Base-by-base conservation (phyloP, 306 rosid genomes). In the Quillaja saponaria region DNA sequence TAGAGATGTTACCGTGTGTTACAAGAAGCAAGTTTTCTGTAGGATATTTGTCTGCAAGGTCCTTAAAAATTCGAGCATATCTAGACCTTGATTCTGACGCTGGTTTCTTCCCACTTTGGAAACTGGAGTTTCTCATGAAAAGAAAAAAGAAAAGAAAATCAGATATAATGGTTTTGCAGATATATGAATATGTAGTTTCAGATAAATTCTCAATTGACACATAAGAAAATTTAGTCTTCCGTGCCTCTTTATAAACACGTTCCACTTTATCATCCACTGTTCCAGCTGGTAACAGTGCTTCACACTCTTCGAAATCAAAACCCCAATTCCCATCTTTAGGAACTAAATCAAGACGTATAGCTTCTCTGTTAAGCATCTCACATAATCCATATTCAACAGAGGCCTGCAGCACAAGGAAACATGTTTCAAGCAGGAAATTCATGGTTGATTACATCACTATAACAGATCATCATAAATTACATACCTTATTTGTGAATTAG, bases 311-410 rank as follows among this genome's bases (percentile, higher is more conserved):
- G 31, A 92, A 54, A 47, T 82, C 54, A 71, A 92, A 86, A 45
- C 85, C 95, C 85, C 87, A 89, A 21, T 86, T 70, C 40, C 84
- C 85, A 64, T 92, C 88, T 67, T 77, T 78, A 3, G 99, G 99
- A 63, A 75, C 77, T 33, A 73, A 55, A 0, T 67, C 69, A 14
- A 61, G 64, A 9, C 64, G 82, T 55, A 92, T 89, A 1, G 95
- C 99, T 42, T 4, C 75, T 4, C 7, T 71, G 82, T 72, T 84
- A 61, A 92, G 76, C 95, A 89, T 82, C 78, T 86, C 99, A 63
- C 96, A 86, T 34, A 92, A 68, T 9, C 99, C 99, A 71, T 76
- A 79, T 77, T 92, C 99, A 45, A 92, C 83, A 63, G 95, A 77
- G 41, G 74, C 87, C 96, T 85, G 76, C 65, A 83, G 33, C 71